Evolutionary conservation across 495 filamentous ascomycete genomes (phyloP).

Genomic region (Rusavskia elegans): DNA sequence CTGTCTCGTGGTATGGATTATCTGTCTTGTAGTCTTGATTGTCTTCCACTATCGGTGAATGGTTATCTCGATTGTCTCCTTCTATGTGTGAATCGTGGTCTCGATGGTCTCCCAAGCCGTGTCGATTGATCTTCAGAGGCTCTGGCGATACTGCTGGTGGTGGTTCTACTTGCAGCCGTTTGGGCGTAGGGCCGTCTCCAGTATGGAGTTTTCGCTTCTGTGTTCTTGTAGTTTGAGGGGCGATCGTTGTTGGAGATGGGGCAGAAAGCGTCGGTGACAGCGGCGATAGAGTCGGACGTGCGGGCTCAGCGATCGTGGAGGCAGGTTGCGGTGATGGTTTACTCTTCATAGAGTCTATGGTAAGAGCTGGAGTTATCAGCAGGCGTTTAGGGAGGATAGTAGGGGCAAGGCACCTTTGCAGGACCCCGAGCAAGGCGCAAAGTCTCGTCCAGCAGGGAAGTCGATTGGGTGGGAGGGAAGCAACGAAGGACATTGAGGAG

Average conservation of each 20-base stretch:
- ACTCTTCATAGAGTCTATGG: not conserved
- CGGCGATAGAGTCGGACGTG: not conserved
- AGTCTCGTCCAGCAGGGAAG: not conserved
- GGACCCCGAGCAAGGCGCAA: not conserved
- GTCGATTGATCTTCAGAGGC: not conserved
- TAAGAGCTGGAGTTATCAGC: not conserved
- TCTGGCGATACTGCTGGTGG: not conserved
- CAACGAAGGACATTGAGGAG: not conserved
- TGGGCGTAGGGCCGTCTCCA: not conserved
- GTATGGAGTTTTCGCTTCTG: conserved; percentile 2
- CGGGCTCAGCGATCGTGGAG: not conserved
- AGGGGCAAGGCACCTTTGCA: not conserved
- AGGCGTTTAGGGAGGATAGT: not conserved
- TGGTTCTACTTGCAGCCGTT: conserved; percentile 2
- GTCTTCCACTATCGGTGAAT: not conserved
- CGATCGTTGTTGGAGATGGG: not conserved
- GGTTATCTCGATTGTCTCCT: not conserved
- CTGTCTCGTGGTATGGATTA: not conserved
- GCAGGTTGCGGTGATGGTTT: not conserved
- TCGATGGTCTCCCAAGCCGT: not conserved
- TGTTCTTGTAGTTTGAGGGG: not conserved
- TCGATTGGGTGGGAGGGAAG: not conserved
- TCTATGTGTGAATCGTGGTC: not conserved
- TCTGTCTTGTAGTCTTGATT: not conserved
- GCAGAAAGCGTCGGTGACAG: not conserved